Evolutionary conservation across 257 asterid species (phyloP).

Genomic region (Misopates orontium): DNA sequence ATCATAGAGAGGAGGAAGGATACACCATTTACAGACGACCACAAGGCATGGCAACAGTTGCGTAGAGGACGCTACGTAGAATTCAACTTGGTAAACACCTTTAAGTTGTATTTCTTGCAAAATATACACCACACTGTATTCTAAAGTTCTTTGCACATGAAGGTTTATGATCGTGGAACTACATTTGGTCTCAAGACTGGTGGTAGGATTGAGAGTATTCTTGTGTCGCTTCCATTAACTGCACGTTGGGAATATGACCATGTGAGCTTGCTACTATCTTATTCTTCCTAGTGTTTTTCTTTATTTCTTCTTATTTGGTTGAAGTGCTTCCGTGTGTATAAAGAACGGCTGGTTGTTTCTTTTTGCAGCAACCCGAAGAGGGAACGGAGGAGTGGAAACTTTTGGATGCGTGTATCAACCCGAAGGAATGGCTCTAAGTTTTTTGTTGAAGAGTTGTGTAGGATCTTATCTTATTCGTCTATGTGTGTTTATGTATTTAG

Average conservation of each 20-base stretch:
- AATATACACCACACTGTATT: constrained; percentile 1
- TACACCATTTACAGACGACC: constrained; percentile 62
- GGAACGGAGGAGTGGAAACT: constrained; percentile 97
- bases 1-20: constrained; percentile 88
- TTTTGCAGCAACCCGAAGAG: constrained; percentile 86
- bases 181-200: constrained; percentile 99
- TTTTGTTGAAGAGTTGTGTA: constrained; percentile 18
- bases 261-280: constrained; percentile 46
- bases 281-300: neutral
- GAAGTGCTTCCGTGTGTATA: neutral
- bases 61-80: constrained; percentile 98
- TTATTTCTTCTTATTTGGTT: neutral
- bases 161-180: constrained; percentile 99
- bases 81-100: constrained; percentile 74
- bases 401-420: constrained; percentile 95
- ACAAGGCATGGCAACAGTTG: constrained; percentile 94
- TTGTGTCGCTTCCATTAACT: constrained; percentile 90
- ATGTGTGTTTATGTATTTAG: constrained; percentile 1
- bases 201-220: constrained; percentile 98
- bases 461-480: neutral
- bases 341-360: constrained; percentile 9
- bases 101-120: constrained; percentile 1
- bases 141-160: constrained; percentile 24
- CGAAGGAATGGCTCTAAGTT: constrained; percentile 83
- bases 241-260: constrained; percentile 97